A percentile compares a stretch with the other conserved stretches of the same genome.
Conservation (phyloP, 768 basidiomycete species). For the Leccinum olivaceopallidum region DNA sequence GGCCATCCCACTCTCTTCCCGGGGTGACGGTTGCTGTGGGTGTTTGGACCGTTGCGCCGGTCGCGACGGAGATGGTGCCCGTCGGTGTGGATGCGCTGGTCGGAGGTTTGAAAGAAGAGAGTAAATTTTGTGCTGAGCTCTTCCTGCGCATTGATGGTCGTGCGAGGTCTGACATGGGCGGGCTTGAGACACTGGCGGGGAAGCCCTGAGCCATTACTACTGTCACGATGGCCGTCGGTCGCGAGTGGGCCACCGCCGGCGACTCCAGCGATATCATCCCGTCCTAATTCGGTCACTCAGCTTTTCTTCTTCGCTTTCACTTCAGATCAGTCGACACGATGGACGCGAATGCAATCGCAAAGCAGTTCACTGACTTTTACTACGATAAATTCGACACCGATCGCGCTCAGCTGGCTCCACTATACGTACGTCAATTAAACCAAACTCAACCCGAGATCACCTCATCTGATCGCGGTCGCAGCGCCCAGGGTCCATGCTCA, state of each 20-base stretch:
- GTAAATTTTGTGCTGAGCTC: conserved; percentile 81
- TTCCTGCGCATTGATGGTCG: conserved; percentile 79
- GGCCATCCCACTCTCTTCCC: conserved; percentile 70
- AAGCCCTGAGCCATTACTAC: conserved; percentile 19
- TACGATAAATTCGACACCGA: conserved; percentile 74
- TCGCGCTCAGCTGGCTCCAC: conserved; percentile 51
- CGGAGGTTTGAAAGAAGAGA: conserved; percentile 65
- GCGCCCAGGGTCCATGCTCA: conserved; percentile 83
- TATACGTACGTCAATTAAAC: conserved; percentile 69
- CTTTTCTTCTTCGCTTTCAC: neutral
- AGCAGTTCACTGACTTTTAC: conserved; percentile 82
- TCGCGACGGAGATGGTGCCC: conserved; percentile 36
- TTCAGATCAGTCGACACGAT: conserved; percentile 48
- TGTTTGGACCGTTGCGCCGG: conserved; percentile 36
- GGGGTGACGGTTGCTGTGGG: conserved; percentile 40
- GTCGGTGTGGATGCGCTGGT: conserved; percentile 28
- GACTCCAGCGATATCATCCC: neutral
- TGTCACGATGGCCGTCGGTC: neutral
- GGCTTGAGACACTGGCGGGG: conserved; percentile 22
- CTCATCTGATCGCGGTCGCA: conserved; percentile 37
- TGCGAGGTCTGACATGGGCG: conserved; percentile 30
- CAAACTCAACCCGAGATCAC: conserved; percentile 26
- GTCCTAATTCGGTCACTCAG: conserved; percentile 20
- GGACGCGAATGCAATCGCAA: conserved; percentile 72
- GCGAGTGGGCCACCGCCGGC: conserved; percentile 11